Base-by-base conservation (phyloP, 306 rosid genomes). In the Gleditsia sinensis region DNA sequence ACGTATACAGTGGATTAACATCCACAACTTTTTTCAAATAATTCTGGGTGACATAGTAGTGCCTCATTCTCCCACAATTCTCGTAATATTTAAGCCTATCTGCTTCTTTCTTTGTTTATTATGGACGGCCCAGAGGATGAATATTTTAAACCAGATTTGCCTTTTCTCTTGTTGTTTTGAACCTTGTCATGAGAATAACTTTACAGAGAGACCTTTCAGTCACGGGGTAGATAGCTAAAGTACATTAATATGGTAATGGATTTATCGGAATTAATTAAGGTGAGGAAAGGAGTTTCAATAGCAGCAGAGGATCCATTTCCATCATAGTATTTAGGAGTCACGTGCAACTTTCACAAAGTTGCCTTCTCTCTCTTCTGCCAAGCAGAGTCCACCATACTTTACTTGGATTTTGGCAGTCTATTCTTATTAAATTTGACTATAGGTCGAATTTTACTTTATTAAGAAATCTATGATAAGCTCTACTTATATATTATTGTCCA, bases 1-100 rank as follows among this genome's bases (percentile, higher is more conserved):
- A 8, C 63, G 60, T 64, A 72, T 80, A 73, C 21, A n/a, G 13
- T 17, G 78, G 72, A 78, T 80, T 71, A 14, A 70, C 55, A 28
- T 51, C 81, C 64, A 66, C 77, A 13, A 27, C 9, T 40, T 48
- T 68, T 67, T 59, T 40, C 68, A 69, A 72, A 65, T 25, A 70
- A 77, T 76, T 43, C 65, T 20, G 45, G 4, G 28, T 11, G 40
- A 13, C 67, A 20, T 17, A 43, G 27, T 19, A 36, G 42, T 58
- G 50, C 67, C 68, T 72, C 58, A 65, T 42, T 50, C 37, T 9
- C 66, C 16, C 19, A 0, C 30, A 24, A 14, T 36, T 48, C 11
- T 46, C 67, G 51, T 49, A 68, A 55, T 21, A 69, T 72, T 69
- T 16, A 28, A 77, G 61, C 40, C 36, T 68, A 71, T 69, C 73